These are phyloP conservation scores for Solanum peruvianum DNA, from an alignment of 257 asterid genomes.

Conservation along the genomic window DNA sequence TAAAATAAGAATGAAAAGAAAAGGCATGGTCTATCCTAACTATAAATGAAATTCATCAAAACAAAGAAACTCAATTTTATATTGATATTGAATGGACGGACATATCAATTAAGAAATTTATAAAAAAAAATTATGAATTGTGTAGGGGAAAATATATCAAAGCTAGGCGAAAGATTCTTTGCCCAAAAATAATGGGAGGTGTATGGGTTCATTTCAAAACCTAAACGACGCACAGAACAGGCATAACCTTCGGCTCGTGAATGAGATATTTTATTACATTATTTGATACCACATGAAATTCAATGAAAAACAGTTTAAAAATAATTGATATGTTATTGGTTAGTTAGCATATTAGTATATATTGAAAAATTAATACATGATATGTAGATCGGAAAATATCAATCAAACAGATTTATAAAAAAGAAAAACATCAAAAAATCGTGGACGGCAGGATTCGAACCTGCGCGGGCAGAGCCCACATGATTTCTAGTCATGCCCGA, in stretches of 20 bases:
- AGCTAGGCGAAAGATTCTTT: not conserved
- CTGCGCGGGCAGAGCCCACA: slow-evolving; percentile 16
- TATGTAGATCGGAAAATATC: too few relatives aligned
- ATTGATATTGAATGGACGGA: too few relatives aligned
- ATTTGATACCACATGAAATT: too few relatives aligned
- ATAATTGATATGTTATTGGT: too few relatives aligned
- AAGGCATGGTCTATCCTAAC: not conserved
- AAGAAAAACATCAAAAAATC: not conserved
- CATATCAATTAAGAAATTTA: not conserved
- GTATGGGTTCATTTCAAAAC: not conserved
- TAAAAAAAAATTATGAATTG: too few relatives aligned
- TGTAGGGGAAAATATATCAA: not conserved
- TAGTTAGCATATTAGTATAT: too few relatives aligned
- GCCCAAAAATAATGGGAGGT: too few relatives aligned
- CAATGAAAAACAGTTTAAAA: too few relatives aligned
- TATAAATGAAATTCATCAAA: not conserved
- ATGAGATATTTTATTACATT: too few relatives aligned
- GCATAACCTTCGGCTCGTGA: not conserved
- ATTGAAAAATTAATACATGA: too few relatives aligned
- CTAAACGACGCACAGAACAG: accelerated
- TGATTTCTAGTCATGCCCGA: slow-evolving; percentile 5
- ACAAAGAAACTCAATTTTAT: too few relatives aligned
- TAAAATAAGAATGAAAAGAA: not conserved
- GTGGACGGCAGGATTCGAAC: slow-evolving; percentile 19
- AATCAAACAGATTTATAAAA: too few relatives aligned